phyloP scores from a whole-genome alignment of 257 asterid genomes.

The Thymus quinquecostatus region DNA sequence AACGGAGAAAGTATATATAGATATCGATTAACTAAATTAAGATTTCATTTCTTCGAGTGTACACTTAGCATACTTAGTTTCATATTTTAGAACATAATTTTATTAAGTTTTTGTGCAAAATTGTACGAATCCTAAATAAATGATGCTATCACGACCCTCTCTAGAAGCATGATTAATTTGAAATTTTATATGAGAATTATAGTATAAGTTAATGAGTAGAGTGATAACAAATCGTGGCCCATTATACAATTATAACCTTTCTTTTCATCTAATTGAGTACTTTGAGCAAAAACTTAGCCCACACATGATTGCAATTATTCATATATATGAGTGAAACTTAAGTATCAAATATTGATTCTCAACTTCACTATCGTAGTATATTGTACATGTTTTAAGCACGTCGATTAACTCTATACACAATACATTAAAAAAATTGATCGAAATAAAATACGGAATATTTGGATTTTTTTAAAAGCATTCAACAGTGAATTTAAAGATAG shows the following conservation, averaged over 20 bases:
- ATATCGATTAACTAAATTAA: too few relatives aligned
- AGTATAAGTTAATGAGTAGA: constrained; percentile 1
- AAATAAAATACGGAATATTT: background rate
- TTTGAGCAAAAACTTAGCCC: constrained; percentile 20
- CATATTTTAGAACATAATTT: too few relatives aligned
- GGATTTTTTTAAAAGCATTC: background rate
- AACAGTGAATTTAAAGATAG: too few relatives aligned
- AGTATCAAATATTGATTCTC: constrained; percentile 17
- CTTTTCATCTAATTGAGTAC: constrained; percentile 16
- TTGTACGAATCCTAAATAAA: too few relatives aligned
- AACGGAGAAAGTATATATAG: too few relatives aligned
- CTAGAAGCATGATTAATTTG: too few relatives aligned
- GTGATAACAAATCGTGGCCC: constrained; percentile 2
- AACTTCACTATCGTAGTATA: background rate
- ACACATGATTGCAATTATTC: constrained; percentile 19
- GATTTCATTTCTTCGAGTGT: too few relatives aligned
- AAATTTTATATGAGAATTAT: too few relatives aligned
- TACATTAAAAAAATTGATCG: background rate
- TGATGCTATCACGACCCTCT: too few relatives aligned
- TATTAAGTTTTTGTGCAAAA: too few relatives aligned
- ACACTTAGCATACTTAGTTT: too few relatives aligned
- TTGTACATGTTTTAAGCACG: constrained; percentile 14
- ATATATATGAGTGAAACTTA: constrained; percentile 15
- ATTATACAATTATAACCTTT: constrained; percentile 10
- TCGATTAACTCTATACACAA: background rate